Evolutionary conservation across 768 basidiomycete species (phyloP).

Genomic region (Suillus tomentosus): DNA sequence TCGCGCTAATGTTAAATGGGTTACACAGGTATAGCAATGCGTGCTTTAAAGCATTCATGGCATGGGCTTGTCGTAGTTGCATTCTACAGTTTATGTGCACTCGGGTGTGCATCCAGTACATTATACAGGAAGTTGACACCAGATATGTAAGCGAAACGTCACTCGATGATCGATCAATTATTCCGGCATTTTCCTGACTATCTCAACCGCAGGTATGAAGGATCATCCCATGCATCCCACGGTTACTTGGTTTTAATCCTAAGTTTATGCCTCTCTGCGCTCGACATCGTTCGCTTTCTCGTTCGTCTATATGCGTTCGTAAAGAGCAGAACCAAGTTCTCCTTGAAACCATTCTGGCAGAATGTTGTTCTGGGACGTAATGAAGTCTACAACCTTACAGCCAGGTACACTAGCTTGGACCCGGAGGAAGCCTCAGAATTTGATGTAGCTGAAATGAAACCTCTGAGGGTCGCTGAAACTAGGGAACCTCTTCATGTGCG

Average conservation of each 20-base stretch:
- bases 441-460: slow-evolving; percentile 47
- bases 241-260: slow-evolving; percentile 59
- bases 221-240: slow-evolving; percentile 59
- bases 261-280: slow-evolving; percentile 44
- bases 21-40: slow-evolving; percentile 70
- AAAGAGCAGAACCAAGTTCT: slow-evolving; percentile 43
- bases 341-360: slow-evolving; percentile 55
- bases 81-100: slow-evolving; percentile 60
- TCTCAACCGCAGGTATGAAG: slow-evolving; percentile 59
- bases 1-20: not conserved
- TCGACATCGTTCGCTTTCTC: slow-evolving; percentile 56
- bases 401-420: slow-evolving; percentile 63
- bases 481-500: slow-evolving; percentile 18
- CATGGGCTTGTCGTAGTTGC: slow-evolving; percentile 57
- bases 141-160: slow-evolving; percentile 62
- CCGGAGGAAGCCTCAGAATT: slow-evolving; percentile 57
- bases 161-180: not conserved
- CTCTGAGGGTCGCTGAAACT: slow-evolving; percentile 15
- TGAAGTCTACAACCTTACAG: slow-evolving; percentile 22
- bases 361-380: slow-evolving; percentile 56
- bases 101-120: slow-evolving; percentile 69
- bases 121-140: slow-evolving; percentile 81
- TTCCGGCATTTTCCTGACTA: slow-evolving; percentile 12
- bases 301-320: slow-evolving; percentile 55
- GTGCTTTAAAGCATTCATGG: slow-evolving; percentile 71